Evolutionary conservation across 179 eudicot species (phyloP).

Genomic region (Carnegiea gigantea): DNA sequence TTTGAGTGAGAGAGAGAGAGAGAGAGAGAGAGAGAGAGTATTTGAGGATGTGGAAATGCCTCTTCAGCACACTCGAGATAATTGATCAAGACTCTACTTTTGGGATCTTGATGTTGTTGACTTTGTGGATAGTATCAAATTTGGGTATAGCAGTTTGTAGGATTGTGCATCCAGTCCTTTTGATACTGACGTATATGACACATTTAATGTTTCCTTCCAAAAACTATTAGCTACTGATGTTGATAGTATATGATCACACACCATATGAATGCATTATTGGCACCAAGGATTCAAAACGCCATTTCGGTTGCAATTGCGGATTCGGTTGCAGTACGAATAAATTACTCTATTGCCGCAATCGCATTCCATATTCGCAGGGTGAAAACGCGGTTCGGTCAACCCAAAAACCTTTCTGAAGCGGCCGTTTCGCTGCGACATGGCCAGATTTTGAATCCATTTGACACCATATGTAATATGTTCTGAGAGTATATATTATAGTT

Average conservation of each 20-base stretch:
- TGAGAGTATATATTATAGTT: background rate
- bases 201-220: background rate
- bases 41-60: background rate
- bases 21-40: background rate
- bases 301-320: no score
- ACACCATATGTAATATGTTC: background rate
- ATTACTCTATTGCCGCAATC: no score
- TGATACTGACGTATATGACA: background rate
- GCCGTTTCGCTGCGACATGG: no score
- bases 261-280: no score
- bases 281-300: no score
- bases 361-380: no score
- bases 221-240: no score
- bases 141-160: background rate
- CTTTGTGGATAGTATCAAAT: background rate
- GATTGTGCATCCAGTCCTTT: background rate
- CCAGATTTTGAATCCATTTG: no score
- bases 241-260: no score
- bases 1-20: background rate
- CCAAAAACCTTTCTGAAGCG: no score
- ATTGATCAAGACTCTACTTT: background rate
- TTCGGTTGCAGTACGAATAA: no score
- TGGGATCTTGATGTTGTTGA: slow-evolving; percentile 2
- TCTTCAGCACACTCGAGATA: background rate
- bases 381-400: no score